phyloP scores from a whole-genome alignment of 768 basidiomycete genomes.

The Boletus eberwhitei region DNA sequence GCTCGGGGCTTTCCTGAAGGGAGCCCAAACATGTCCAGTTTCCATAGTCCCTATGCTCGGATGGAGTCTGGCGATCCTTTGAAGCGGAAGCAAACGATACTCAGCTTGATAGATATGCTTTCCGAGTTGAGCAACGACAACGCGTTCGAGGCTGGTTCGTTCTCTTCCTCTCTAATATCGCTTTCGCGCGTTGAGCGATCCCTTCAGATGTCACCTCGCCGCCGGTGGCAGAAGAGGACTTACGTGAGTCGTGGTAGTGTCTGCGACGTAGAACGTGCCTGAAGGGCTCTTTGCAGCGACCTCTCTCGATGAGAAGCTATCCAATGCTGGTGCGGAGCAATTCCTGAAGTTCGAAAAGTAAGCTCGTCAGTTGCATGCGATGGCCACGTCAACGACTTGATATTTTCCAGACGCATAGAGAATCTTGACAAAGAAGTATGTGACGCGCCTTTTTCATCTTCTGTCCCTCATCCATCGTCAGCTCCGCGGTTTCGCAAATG shows the following conservation, averaged over 20 bases:
- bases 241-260: constrained; percentile 27
- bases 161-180: background rate
- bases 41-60: constrained; percentile 29
- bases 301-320: constrained; percentile 48
- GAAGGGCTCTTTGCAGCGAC: constrained; percentile 30
- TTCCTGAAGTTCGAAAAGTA: constrained; percentile 49
- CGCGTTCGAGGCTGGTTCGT: constrained; percentile 34
- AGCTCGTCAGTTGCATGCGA: constrained; percentile 7
- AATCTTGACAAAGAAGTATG: constrained; percentile 48
- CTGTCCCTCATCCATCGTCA: constrained; percentile 20
- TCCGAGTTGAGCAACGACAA: constrained; percentile 43
- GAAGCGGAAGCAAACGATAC: constrained; percentile 44
- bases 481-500: constrained; percentile 53
- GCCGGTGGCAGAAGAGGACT: constrained; percentile 42
- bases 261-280: constrained; percentile 1
- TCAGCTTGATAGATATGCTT: constrained; percentile 46
- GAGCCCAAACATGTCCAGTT: constrained; percentile 19
- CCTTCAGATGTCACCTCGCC: constrained; percentile 29
- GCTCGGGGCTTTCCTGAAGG: constrained; percentile 30
- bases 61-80: constrained; percentile 28
- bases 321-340: constrained; percentile 46
- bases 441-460: background rate
- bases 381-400: constrained; percentile 5
- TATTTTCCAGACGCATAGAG: constrained; percentile 38
- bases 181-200: constrained; percentile 5